A percentile compares a stretch with the other conserved stretches of the same genome.
These are phyloP conservation scores for Magnolia officinalis DNA, from an alignment of 164 flowering plant genomes.

Conservation along the genomic window DNA sequence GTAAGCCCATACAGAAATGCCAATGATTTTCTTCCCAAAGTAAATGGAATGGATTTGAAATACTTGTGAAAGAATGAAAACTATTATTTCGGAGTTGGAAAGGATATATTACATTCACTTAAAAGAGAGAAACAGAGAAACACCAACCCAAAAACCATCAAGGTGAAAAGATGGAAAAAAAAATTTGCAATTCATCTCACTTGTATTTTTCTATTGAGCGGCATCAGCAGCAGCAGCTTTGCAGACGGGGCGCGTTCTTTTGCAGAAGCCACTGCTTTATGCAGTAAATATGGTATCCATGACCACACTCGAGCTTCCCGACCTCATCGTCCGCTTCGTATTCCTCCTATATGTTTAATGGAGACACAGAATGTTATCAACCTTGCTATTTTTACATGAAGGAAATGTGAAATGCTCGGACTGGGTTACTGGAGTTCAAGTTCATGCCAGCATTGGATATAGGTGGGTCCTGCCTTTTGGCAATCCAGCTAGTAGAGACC, in stretches of 20 bases:
- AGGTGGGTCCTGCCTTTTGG: too few species aligned
- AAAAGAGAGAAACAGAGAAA: neutral
- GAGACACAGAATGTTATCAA: neutral
- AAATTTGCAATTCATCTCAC: neutral
- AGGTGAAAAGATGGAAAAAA: neutral
- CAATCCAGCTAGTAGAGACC: too few species aligned
- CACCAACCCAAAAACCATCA: neutral
- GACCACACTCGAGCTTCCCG: slow-evolving; percentile 49
- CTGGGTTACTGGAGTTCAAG: too few species aligned
- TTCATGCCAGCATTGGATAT: too few species aligned
- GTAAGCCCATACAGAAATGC: too few species aligned
- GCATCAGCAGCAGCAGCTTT: slow-evolving; percentile 31
- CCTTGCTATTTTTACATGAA: too few species aligned
- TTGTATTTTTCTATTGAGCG: slow-evolving; percentile 8
- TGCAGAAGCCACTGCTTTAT: slow-evolving; percentile 52
- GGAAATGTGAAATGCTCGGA: too few species aligned
- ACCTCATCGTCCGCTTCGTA: slow-evolving; percentile 38
- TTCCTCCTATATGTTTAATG: slow-evolving; percentile 31
- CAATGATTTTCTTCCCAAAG: too few species aligned
- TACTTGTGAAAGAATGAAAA: neutral
- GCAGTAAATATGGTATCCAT: slow-evolving; percentile 40
- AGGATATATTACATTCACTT: neutral
- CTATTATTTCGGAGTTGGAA: slow-evolving; percentile 3
- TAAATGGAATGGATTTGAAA: too few species aligned
- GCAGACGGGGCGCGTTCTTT: slow-evolving; percentile 54